Percentiles rank a stretch among this genome's conserved stretches.
phyloP scores from a whole-genome alignment of 2,329 filamentous ascomycete species.

The Sordariomycetes sp. region DNA sequence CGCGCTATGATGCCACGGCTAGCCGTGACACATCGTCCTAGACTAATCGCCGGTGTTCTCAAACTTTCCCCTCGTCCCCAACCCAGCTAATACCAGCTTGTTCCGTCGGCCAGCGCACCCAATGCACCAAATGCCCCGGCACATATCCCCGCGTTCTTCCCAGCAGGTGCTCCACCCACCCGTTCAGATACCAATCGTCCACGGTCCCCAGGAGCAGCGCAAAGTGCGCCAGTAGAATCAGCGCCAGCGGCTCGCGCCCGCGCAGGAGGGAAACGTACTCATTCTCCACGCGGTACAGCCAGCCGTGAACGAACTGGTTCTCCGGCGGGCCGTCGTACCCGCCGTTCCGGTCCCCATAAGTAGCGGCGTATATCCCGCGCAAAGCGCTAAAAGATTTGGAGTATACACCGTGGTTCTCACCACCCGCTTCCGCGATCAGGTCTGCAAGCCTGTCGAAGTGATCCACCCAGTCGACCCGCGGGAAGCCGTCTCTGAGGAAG shows the following conservation, averaged over 20 bases:
- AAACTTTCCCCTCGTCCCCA: background rate
- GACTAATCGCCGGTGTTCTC: no score
- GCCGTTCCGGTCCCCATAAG: conserved; percentile 8
- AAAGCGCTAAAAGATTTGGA: background rate
- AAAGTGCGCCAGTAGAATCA: conserved; percentile 7
- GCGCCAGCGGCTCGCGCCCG: conserved; percentile 14
- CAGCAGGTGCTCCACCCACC: conserved; percentile 6
- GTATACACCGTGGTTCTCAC: background rate
- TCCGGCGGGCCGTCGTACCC: conserved; percentile 9
- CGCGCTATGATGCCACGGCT: no score
- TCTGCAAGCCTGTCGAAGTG: background rate
- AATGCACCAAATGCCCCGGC: background rate
- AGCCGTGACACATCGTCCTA: no score
- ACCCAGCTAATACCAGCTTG: background rate
- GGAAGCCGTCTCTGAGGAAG: conserved; percentile 1
- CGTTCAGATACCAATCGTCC: conserved; percentile 4
- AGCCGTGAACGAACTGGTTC: conserved; percentile 14
- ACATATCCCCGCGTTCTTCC: background rate
- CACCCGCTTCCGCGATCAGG: background rate
- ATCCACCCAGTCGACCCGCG: background rate
- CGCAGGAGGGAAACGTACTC: conserved; percentile 15
- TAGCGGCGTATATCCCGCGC: background rate
- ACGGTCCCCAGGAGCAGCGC: conserved; percentile 3
- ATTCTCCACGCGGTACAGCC: conserved; percentile 17
- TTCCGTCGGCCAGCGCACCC: background rate